Evolutionary conservation across 495 filamentous ascomycete genomes (phyloP).

Genomic region (Penicillium maclennaniae): DNA sequence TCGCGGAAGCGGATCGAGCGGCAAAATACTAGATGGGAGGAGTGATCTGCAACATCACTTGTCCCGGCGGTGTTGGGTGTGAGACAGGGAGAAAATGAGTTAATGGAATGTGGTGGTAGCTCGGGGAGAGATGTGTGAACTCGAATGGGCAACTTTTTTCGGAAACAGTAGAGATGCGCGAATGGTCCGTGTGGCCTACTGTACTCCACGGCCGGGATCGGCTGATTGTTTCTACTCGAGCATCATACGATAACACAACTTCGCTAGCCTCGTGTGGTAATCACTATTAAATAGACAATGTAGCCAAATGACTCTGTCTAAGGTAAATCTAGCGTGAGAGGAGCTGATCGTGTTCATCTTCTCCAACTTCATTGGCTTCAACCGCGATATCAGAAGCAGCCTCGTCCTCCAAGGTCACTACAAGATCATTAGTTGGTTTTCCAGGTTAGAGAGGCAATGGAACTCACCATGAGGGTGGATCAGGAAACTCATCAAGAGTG

Average conservation of each 20-base stretch:
- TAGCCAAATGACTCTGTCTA: neutral
- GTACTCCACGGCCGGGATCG: conserved; percentile 14
- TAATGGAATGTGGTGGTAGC: conserved; percentile 7
- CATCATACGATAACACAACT: neutral
- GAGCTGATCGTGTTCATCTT: conserved; percentile 19
- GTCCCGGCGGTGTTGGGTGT: neutral
- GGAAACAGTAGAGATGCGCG: conserved; percentile 17
- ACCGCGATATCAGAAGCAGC: conserved; percentile 6
- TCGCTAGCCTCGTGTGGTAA: neutral
- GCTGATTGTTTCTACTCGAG: conserved; percentile 5
- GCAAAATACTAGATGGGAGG: neutral
- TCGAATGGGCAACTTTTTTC: conserved; percentile 23
- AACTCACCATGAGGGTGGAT: conserved; percentile 69
- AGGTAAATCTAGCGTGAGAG: conserved; percentile 1
- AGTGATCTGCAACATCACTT: neutral
- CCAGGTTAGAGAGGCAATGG: neutral
- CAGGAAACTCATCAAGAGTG: conserved; percentile 62
- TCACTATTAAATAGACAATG: neutral
- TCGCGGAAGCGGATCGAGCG: conserved; percentile 15
- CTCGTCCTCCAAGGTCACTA: conserved; percentile 21
- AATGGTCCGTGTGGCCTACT: conserved; percentile 21
- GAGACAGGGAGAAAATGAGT: neutral
- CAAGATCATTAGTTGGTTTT: conserved; percentile 3
- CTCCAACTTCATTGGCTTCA: conserved; percentile 22
- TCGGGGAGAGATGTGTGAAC: conserved; percentile 12